A percentile compares a stretch with the other conserved stretches of the same genome.
Evolutionary conservation across 140 eudicot species (phyloP).

Genomic region (Cichorium intybus): DNA sequence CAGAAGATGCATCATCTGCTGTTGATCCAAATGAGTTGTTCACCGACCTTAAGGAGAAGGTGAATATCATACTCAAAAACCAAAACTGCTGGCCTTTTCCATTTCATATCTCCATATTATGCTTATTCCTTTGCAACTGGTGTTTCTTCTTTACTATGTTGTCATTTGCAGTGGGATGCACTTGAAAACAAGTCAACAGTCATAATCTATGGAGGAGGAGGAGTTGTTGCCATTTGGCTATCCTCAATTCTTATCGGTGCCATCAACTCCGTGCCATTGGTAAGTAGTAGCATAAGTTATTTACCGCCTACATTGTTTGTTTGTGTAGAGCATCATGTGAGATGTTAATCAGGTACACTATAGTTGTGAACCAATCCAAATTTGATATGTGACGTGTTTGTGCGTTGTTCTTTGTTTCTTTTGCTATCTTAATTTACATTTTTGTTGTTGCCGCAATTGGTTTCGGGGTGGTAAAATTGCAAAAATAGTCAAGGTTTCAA

Average conservation of each 20-base stretch:
- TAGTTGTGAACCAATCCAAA: no score
- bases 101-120: neutral
- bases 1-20: constrained; percentile 59
- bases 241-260: constrained; percentile 88
- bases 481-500: no score
- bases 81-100: neutral
- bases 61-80: constrained; percentile 19
- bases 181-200: constrained; percentile 95
- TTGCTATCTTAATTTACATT: no score
- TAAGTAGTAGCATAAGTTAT: constrained; percentile 30
- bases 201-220: constrained; percentile 86
- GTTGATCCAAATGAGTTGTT: constrained; percentile 65
- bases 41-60: constrained; percentile 82
- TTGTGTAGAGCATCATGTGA: no score
- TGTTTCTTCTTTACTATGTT: neutral
- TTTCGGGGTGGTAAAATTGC: no score
- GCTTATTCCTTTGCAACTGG: neutral
- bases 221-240: constrained; percentile 77
- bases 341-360: no score
- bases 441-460: no score
- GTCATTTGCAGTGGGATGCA: constrained; percentile 75
- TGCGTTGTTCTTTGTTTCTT: no score
- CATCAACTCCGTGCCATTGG: constrained; percentile 88
- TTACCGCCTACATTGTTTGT: no score
- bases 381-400: no score